phyloP scores from a whole-genome alignment of 805 yeast species.

The Candida oleophila region DNA sequence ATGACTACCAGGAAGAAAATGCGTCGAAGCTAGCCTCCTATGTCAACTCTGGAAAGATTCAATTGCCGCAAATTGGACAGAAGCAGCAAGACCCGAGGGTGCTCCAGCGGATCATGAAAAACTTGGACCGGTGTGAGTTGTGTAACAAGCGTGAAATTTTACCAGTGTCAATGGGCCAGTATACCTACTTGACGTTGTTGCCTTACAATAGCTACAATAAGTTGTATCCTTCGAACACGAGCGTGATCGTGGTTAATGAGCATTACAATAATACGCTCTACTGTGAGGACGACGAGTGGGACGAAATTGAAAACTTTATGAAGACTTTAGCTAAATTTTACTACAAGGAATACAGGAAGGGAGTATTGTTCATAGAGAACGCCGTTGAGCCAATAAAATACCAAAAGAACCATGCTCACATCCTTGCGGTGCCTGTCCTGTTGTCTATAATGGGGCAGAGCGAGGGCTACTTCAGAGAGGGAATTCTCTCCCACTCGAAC shows the following conservation, averaged over 20 bases:
- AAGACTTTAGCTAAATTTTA: constrained; percentile 39
- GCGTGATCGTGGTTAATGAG: constrained; percentile 41
- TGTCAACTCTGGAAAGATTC: constrained; percentile 23
- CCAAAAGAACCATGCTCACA: constrained; percentile 35
- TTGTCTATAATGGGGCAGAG: constrained; percentile 23
- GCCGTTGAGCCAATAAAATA: constrained; percentile 20
- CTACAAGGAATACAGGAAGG: constrained; percentile 25
- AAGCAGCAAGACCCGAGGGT: constrained; percentile 21
- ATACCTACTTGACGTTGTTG: constrained; percentile 36
- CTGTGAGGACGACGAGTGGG: constrained; percentile 44
- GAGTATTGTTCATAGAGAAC: constrained; percentile 47
- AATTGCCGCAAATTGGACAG: constrained; percentile 14
- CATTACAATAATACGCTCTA: constrained; percentile 40
- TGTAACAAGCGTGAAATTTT: constrained; percentile 25
- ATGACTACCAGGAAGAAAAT: constrained; percentile 44
- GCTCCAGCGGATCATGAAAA: constrained; percentile 22
- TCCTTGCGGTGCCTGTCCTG: constrained; percentile 46
- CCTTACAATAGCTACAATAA: constrained; percentile 38
- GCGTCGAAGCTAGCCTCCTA: constrained; percentile 34
- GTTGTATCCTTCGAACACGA: constrained; percentile 20
- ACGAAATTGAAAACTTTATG: constrained; percentile 45
- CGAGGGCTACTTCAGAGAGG: constrained; percentile 43
- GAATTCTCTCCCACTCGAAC: constrained; percentile 25
- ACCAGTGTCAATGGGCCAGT: constrained; percentile 30
- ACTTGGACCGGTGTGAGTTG: constrained; percentile 33